A percentile compares a stretch with the other conserved stretches of the same genome.
phyloP scores from a whole-genome alignment of 352 stramenopile genomes.

The Phytophthora hybrid region DNA sequence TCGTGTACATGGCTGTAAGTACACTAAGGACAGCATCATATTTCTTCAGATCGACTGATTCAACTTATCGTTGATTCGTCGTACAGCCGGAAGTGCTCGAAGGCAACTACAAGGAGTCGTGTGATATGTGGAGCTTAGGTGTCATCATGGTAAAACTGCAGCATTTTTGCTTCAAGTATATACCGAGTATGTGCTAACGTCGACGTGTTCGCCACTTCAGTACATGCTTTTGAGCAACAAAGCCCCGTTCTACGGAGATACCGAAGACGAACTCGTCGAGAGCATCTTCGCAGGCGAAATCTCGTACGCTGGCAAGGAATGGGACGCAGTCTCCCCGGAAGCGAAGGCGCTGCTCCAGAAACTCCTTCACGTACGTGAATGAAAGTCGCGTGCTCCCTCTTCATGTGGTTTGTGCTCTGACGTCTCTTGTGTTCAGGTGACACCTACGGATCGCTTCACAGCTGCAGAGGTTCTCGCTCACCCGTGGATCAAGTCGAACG shows the following conservation, averaged over 20 bases:
- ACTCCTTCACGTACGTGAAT: slow-evolving; percentile 70
- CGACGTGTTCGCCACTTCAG: slow-evolving; percentile 27
- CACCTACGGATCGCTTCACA: slow-evolving; percentile 60
- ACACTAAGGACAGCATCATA: not conserved
- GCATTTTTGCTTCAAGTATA: too few relatives aligned
- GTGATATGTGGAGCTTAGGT: slow-evolving; percentile 86
- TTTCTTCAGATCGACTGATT: not conserved
- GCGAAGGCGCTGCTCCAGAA: slow-evolving; percentile 80
- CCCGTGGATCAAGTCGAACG: slow-evolving; percentile 76
- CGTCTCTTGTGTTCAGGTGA: slow-evolving; percentile 39
- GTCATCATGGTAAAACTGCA: slow-evolving; percentile 70
- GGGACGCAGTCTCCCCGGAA: slow-evolving; percentile 64
- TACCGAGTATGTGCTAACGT: not conserved
- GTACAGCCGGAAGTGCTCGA: slow-evolving; percentile 69
- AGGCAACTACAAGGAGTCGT: slow-evolving; percentile 76
- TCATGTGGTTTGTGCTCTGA: not conserved
- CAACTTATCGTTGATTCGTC: not conserved
- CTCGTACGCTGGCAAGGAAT: slow-evolving; percentile 57
- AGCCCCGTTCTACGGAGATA: slow-evolving; percentile 70
- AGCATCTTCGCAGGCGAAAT: slow-evolving; percentile 78
- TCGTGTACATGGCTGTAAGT: slow-evolving; percentile 88
- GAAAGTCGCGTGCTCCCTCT: not conserved
- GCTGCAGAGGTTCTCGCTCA: slow-evolving; percentile 72
- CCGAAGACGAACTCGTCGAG: slow-evolving; percentile 79
- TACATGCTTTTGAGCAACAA: slow-evolving; percentile 89